Conservation (phyloP, 108 stramenopile species). For the Nitzschia putrida region DNA sequence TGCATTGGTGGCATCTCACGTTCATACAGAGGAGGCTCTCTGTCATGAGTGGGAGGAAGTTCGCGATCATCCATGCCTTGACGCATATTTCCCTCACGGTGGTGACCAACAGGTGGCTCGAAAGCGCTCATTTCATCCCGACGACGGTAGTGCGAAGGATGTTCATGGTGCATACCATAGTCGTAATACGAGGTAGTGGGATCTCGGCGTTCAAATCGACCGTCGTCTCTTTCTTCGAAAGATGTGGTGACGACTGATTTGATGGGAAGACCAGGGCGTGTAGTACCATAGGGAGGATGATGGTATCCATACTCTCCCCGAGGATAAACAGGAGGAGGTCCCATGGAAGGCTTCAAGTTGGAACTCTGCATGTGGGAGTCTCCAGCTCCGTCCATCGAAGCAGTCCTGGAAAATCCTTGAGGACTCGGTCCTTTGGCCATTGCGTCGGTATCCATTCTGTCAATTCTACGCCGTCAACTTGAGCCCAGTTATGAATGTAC, state of each 20-base stretch:
- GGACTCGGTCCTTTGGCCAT: background rate
- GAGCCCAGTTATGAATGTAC: too few relatives aligned
- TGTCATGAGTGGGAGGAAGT: background rate
- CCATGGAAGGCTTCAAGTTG: conserved; percentile 1
- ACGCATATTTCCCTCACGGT: background rate
- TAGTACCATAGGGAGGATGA: conserved; percentile 4
- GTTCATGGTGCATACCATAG: conserved; percentile 8
- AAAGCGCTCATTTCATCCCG: background rate
- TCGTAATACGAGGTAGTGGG: background rate
- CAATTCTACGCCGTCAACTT: too few relatives aligned
- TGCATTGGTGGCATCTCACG: conserved; percentile 24
- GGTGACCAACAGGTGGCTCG: background rate
- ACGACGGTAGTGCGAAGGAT: conserved; percentile 10
- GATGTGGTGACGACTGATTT: conserved; percentile 42
- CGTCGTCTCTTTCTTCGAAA: conserved; percentile 42
- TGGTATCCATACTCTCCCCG: conserved; percentile 2
- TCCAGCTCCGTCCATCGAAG: background rate
- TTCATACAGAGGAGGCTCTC: conserved; percentile 9
- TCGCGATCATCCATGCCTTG: background rate
- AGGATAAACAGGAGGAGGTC: conserved; percentile 1
- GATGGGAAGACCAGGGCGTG: conserved; percentile 13
- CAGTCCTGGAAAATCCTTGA: conserved; percentile 4
- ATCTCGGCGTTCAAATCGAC: conserved; percentile 17
- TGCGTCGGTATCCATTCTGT: background rate
- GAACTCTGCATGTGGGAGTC: conserved; percentile 9